phyloP scores from a whole-genome alignment of 2,329 filamentous ascomycete genomes.

The Ceratocystis papillata region DNA sequence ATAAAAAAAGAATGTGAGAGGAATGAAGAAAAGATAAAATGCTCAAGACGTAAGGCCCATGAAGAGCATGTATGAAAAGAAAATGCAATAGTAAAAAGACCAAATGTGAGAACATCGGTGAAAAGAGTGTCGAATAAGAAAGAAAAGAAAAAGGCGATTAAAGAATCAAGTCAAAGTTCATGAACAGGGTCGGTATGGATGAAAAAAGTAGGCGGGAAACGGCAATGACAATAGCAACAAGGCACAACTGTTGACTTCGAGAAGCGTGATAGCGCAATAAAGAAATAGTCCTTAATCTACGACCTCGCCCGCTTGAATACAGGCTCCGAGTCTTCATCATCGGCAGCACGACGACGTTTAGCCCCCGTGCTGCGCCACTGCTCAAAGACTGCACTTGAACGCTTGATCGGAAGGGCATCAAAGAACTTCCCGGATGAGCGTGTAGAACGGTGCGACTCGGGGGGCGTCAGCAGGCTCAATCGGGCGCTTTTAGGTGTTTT shows the following conservation, averaged over 20 bases:
- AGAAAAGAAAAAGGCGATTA: not conserved
- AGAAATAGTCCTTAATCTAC: not conserved
- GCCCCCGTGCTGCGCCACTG: slow-evolving; percentile 28
- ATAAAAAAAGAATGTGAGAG: not conserved
- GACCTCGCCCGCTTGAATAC: slow-evolving; percentile 16
- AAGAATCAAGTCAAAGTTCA: slow-evolving; percentile 1
- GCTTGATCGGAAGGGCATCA: slow-evolving; percentile 48
- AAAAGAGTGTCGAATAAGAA: not conserved
- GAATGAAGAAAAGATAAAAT: slow-evolving; percentile 12
- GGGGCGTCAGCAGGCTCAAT: slow-evolving; percentile 50
- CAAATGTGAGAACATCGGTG: not conserved
- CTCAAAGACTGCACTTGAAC: slow-evolving; percentile 26
- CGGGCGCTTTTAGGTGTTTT: slow-evolving; percentile 46
- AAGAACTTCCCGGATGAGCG: slow-evolving; percentile 44
- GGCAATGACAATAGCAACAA: not conserved
- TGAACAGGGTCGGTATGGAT: not conserved
- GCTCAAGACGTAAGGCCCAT: not conserved
- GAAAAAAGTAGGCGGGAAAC: not conserved
- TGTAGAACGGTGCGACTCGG: slow-evolving; percentile 50
- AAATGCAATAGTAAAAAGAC: not conserved
- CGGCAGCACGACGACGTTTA: slow-evolving; percentile 35
- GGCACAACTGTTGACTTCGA: too few species aligned
- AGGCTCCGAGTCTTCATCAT: slow-evolving; percentile 27
- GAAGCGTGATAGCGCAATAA: not conserved
- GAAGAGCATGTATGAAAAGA: not conserved